Evolutionary conservation across 768 basidiomycete genomes (phyloP).

Genomic region (Exidia glandulosa): DNA sequence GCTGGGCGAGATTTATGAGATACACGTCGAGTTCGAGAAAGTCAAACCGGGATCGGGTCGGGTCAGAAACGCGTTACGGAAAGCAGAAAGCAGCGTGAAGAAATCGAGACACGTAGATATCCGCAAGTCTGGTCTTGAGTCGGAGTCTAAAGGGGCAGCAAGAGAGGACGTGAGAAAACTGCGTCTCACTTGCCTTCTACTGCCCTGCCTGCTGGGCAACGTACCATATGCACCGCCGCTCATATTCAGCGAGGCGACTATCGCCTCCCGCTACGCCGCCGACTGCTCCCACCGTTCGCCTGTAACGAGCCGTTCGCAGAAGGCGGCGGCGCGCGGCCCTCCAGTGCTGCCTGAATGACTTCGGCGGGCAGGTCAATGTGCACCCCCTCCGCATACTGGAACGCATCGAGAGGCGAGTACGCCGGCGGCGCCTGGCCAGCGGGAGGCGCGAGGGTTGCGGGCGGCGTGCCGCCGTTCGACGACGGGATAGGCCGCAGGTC

Average conservation of each 20-base stretch:
- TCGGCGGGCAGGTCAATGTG: slow-evolving; percentile 89
- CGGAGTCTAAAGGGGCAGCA: no score
- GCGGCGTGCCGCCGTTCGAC: not conserved
- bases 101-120: no score
- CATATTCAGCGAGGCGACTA: not conserved
- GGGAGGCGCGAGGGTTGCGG: slow-evolving; percentile 2
- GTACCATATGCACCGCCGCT: no score
- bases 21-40: no score
- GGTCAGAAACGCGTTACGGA: no score
- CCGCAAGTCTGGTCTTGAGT: no score
- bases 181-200: no score
- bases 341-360: slow-evolving; percentile 80
- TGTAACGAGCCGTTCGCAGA: not conserved
- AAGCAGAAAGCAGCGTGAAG: no score
- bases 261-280: not conserved
- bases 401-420: slow-evolving; percentile 84
- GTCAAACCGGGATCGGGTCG: no score
- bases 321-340: slow-evolving; percentile 43
- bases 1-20: no score
- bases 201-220: no score
- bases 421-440: slow-evolving; percentile 58
- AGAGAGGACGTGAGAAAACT: no score
- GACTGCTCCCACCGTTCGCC: not conserved
- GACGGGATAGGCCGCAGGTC: slow-evolving; percentile 55
- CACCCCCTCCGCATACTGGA: slow-evolving; percentile 76